phyloP scores from a whole-genome alignment of 352 stramenopile genomes.

The Pythium scleroteichum region DNA sequence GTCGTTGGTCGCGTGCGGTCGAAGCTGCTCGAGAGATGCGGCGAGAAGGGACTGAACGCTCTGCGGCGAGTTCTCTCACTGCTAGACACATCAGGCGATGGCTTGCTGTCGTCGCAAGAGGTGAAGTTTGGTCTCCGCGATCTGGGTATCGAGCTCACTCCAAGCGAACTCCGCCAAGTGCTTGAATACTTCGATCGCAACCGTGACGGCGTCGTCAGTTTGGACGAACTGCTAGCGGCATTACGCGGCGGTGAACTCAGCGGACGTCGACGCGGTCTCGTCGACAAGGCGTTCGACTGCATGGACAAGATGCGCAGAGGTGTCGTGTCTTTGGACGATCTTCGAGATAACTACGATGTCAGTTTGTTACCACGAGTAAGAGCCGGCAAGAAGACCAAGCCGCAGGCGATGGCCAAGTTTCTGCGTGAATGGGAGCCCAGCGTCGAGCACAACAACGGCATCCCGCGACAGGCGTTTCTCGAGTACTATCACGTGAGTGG shows the following conservation, averaged over 20 bases:
- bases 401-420: constrained; percentile 65
- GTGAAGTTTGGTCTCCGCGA: constrained; percentile 63
- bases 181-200: constrained; percentile 49
- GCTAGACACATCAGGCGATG: constrained; percentile 49
- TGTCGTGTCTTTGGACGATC: constrained; percentile 49
- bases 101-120: constrained; percentile 46
- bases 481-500: constrained; percentile 82
- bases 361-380: constrained; percentile 71
- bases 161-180: constrained; percentile 38
- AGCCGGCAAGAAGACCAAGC: constrained; percentile 51
- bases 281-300: constrained; percentile 55
- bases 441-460: constrained; percentile 32
- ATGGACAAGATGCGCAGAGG: constrained; percentile 48
- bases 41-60: constrained; percentile 51
- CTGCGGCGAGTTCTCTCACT: constrained; percentile 41
- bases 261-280: constrained; percentile 32
- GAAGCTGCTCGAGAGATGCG: constrained; percentile 38
- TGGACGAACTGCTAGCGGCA: constrained; percentile 47
- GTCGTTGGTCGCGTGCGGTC: constrained; percentile 33
- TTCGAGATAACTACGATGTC: constrained; percentile 74
- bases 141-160: constrained; percentile 47
- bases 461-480: constrained; percentile 64
- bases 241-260: constrained; percentile 43
- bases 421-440: constrained; percentile 65
- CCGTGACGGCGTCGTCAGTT: constrained; percentile 51